phyloP scores from a whole-genome alignment of 1,139 yeast genomes.

The Lodderomyces pseudojiufengensis region DNA sequence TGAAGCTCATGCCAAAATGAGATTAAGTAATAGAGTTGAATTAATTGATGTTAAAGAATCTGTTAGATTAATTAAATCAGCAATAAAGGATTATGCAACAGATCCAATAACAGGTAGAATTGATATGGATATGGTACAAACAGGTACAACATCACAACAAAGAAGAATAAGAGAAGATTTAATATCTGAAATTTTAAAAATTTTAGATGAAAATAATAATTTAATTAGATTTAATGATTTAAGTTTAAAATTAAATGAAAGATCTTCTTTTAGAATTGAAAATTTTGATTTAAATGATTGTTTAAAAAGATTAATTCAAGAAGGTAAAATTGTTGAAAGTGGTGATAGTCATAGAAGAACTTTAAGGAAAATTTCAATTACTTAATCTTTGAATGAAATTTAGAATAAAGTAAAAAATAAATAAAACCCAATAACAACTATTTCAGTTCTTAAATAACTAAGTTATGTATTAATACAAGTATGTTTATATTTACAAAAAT shows the following conservation, averaged over 20 bases:
- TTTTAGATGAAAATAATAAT: slow-evolving; percentile 41
- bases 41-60: slow-evolving; percentile 90
- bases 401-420: too few relatives aligned
- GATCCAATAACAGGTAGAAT: slow-evolving; percentile 96
- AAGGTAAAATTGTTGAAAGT: slow-evolving; percentile 64
- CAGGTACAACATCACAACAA: slow-evolving; percentile 90
- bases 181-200: slow-evolving; percentile 52
- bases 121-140: slow-evolving; percentile 95
- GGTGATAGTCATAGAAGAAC: slow-evolving; percentile 75
- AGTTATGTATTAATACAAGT: slow-evolving; percentile 2
- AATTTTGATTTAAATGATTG: slow-evolving; percentile 67
- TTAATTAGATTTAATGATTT: slow-evolving; percentile 61
- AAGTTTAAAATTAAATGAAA: slow-evolving; percentile 62
- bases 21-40: slow-evolving; percentile 67
- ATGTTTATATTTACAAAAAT: background rate
- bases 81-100: slow-evolving; percentile 96
- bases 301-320: slow-evolving; percentile 66
- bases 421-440: too few relatives aligned
- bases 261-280: slow-evolving; percentile 66
- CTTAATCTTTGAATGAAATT: slow-evolving; percentile 8
- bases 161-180: slow-evolving; percentile 75
- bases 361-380: slow-evolving; percentile 46
- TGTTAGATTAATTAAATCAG: slow-evolving; percentile 85
- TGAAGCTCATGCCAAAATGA: slow-evolving; percentile 98
- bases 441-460: background rate